Conservation (phyloP, 1,139 yeast species). For the Lodderomyces jiufengensis region DNA sequence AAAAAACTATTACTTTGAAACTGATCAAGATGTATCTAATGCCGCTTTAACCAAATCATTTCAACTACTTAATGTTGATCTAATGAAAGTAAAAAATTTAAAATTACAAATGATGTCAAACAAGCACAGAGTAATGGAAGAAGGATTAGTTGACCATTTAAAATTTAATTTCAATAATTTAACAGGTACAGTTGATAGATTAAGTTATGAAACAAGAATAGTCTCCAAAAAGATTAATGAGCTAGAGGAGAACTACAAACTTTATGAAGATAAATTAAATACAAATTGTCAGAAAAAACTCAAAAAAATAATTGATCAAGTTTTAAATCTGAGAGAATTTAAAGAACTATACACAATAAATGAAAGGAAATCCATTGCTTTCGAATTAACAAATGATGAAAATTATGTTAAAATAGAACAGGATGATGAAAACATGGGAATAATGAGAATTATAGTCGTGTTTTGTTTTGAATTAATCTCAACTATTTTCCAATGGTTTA, state of each 20-base stretch:
- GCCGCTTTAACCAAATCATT: conserved; percentile 22
- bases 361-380: conserved; percentile 28
- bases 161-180: conserved; percentile 57
- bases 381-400: conserved; percentile 23
- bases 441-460: conserved; percentile 24
- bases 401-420: conserved; percentile 7
- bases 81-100: conserved; percentile 28
- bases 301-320: conserved; percentile 32
- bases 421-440: conserved; percentile 10
- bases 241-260: conserved; percentile 61
- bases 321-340: conserved; percentile 33
- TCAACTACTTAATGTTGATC: conserved; percentile 29
- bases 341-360: conserved; percentile 25
- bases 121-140: conserved; percentile 30
- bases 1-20: conserved; percentile 15
- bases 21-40: conserved; percentile 13
- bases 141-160: conserved; percentile 32
- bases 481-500: conserved; percentile 29
- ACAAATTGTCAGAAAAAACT: conserved; percentile 29
- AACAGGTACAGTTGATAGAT: conserved; percentile 67
- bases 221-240: conserved; percentile 73
- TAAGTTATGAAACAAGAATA: conserved; percentile 75
- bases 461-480: conserved; percentile 32
- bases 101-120: conserved; percentile 28
- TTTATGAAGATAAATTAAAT: conserved; percentile 42